Evolutionary conservation across 129 eudicot species (phyloP).

Genomic region (Pulicaria dysenterica): DNA sequence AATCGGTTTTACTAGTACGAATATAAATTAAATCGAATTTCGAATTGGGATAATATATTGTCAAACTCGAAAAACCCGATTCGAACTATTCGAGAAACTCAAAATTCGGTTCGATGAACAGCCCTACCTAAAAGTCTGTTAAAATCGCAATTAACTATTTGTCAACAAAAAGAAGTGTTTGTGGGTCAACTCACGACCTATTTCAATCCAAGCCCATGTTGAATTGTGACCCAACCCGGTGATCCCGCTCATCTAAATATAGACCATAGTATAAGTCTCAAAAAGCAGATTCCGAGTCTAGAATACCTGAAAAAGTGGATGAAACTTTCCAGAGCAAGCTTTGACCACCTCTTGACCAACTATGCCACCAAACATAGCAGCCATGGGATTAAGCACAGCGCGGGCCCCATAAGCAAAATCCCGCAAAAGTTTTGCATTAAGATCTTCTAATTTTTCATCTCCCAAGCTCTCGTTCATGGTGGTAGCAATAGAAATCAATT

Average conservation of each 20-base stretch:
- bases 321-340: constrained; percentile 97
- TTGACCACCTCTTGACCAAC: constrained; percentile 95
- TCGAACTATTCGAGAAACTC: too few species aligned
- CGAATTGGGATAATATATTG: too few species aligned
- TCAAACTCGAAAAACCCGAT: too few species aligned
- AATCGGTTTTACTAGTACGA: too few species aligned
- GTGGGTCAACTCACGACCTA: not conserved
- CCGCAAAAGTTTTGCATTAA: constrained; percentile 68
- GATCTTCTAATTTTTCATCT: constrained; percentile 60
- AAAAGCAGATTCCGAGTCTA: too few species aligned
- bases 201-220: not conserved
- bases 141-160: not conserved
- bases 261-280: too few species aligned
- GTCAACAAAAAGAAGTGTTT: not conserved
- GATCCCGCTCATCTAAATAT: not conserved
- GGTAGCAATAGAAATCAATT: constrained; percentile 60
- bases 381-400: constrained; percentile 93
- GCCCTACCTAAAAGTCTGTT: too few species aligned
- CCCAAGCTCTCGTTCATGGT: constrained; percentile 54
- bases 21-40: too few species aligned
- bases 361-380: constrained; percentile 97
- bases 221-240: not conserved
- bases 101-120: too few species aligned
- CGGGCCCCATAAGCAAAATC: constrained; percentile 88
- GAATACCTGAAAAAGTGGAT: constrained; percentile 80